Evolutionary conservation across 192 early-diverging fungal species (phyloP).

Genomic region (Umbelopsis sp.): DNA sequence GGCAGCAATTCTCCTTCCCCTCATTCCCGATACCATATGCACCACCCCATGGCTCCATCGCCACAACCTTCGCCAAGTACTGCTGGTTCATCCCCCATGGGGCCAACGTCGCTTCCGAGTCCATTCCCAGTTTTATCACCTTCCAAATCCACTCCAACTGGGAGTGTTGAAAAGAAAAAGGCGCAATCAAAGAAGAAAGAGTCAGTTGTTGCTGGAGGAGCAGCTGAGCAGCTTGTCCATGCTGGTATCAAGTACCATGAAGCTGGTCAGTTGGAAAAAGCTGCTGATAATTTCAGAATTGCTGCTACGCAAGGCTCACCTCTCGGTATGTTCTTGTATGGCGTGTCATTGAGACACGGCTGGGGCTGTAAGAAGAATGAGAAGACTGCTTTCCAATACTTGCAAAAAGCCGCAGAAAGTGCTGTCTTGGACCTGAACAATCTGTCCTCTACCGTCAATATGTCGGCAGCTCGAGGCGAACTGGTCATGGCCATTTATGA

Average conservation of each 20-base stretch:
- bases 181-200: constrained; percentile 31
- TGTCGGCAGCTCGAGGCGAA: constrained; percentile 65
- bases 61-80: constrained; percentile 19
- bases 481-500: constrained; percentile 83
- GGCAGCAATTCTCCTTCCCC: constrained; percentile 15
- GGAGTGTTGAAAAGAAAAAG: constrained; percentile 26
- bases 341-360: constrained; percentile 76
- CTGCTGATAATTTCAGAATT: constrained; percentile 70
- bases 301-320: constrained; percentile 70
- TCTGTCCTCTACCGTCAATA: constrained; percentile 43
- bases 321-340: constrained; percentile 79
- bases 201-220: constrained; percentile 2
- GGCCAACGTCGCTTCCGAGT: not conserved
- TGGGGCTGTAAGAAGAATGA: constrained; percentile 76
- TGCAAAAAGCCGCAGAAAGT: constrained; percentile 74
- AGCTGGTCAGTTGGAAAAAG: constrained; percentile 72
- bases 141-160: constrained; percentile 25
- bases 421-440: constrained; percentile 66
- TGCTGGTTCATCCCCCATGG: constrained; percentile 5
- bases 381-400: constrained; percentile 69
- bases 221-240: constrained; percentile 64
- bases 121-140: constrained; percentile 15
- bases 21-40: constrained; percentile 9
- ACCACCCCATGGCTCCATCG: constrained; percentile 17
- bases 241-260: constrained; percentile 74